Conservation (phyloP, 106 monocot species). For the Apostasia shenzhenica region DNA sequence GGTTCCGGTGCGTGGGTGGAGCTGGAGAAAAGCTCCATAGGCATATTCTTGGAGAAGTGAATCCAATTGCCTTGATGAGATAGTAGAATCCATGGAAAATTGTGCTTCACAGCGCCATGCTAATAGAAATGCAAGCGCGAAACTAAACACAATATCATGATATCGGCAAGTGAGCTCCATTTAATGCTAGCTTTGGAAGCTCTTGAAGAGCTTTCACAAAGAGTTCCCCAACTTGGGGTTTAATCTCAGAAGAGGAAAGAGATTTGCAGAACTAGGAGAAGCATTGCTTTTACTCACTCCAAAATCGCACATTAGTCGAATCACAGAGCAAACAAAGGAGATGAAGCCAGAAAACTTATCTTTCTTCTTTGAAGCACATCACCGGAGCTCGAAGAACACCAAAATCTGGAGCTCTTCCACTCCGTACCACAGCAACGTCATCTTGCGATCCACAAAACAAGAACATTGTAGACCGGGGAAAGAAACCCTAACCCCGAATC, state of each 20-base stretch:
- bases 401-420: neutral
- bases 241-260: too few species aligned
- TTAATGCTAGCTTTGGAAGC: neutral
- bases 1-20: constrained; percentile 55
- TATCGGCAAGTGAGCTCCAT: constrained; percentile 13
- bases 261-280: too few species aligned
- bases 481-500: neutral
- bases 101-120: constrained; percentile 21
- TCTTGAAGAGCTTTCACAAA: neutral
- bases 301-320: constrained; percentile 1
- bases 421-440: neutral
- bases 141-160: constrained; percentile 7
- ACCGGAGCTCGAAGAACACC: neutral
- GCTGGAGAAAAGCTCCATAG: constrained; percentile 40
- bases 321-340: neutral
- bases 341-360: neutral
- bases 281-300: too few species aligned
- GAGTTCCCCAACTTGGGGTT: neutral
- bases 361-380: neutral
- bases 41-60: constrained; percentile 71
- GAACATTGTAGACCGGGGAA: neutral
- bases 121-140: constrained; percentile 19
- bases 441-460: constrained; percentile 4
- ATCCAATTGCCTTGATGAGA: constrained; percentile 42
- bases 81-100: constrained; percentile 2